Percentiles rank a stretch among this genome's conserved stretches.
These are phyloP conservation scores for Myriosclerotinia scirpicola DNA, from an alignment of 2,329 filamentous ascomycete species.

Conservation along the genomic window DNA sequence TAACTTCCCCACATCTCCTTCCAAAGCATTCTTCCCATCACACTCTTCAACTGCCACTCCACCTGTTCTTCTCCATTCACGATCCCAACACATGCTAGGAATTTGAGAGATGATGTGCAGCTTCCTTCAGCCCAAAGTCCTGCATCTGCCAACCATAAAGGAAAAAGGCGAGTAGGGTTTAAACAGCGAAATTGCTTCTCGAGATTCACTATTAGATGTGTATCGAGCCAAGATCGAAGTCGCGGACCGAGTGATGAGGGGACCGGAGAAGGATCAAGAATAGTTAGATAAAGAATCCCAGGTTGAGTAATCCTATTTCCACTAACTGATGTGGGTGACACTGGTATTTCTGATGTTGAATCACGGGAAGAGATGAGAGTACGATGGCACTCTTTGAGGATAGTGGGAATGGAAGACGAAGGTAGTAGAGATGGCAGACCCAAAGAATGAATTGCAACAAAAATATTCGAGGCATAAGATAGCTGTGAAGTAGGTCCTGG, in stretches of 20 bases:
- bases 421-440: constrained; percentile 57
- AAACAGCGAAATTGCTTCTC: constrained; percentile 59
- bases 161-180: constrained; percentile 58
- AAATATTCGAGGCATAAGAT: constrained; percentile 43
- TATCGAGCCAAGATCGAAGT: constrained; percentile 61
- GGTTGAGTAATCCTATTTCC: background rate
- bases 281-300: constrained; percentile 57
- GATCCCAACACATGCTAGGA: constrained; percentile 30
- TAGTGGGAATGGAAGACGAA: constrained; percentile 54
- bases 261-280: constrained; percentile 63
- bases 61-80: constrained; percentile 35
- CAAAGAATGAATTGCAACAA: constrained; percentile 53
- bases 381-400: constrained; percentile 58
- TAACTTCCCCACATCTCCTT: constrained; percentile 57
- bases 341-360: constrained; percentile 1
- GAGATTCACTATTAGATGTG: constrained; percentile 59
- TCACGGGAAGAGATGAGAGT: constrained; percentile 48
- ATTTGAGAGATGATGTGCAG: constrained; percentile 32
- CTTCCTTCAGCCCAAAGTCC: constrained; percentile 47
- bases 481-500: constrained; percentile 42
- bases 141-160: constrained; percentile 58
- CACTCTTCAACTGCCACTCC: constrained; percentile 49
- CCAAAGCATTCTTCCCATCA: constrained; percentile 59
- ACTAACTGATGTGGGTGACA: background rate
- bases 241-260: constrained; percentile 56